Percentiles rank a stretch among this genome's conserved stretches.
Conservation (phyloP, 345 rosid genomes). For the Gynandropsis gynandra region DNA sequence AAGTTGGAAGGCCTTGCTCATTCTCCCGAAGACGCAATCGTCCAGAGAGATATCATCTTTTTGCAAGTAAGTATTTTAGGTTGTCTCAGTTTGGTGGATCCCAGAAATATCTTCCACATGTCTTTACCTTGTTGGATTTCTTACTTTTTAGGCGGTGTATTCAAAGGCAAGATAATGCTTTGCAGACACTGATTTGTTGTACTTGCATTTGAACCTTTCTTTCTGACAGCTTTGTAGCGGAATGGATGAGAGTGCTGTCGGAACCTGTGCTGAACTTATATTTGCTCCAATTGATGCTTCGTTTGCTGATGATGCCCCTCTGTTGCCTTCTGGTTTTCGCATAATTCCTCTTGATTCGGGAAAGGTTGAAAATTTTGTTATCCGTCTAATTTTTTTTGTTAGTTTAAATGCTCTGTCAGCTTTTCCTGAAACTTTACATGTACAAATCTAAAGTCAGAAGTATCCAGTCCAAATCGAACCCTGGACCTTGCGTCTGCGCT, state of each 20-base stretch:
- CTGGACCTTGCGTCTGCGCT: too few species aligned
- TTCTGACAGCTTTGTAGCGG: slow-evolving; percentile 79
- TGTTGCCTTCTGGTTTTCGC: slow-evolving; percentile 96
- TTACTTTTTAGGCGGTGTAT: too few species aligned
- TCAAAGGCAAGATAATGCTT: too few species aligned
- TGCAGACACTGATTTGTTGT: too few species aligned
- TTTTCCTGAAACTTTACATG: too few species aligned
- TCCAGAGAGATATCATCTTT: slow-evolving; percentile 87
- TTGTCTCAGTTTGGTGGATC: background rate
- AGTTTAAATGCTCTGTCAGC: too few species aligned
- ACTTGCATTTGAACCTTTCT: background rate
- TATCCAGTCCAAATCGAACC: too few species aligned
- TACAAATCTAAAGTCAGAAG: too few species aligned
- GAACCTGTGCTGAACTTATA: slow-evolving; percentile 93
- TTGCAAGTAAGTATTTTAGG: slow-evolving; percentile 57
- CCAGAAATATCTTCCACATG: too few species aligned
- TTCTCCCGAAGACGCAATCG: slow-evolving; percentile 83
- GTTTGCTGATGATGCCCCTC: slow-evolving; percentile 96
- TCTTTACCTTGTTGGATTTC: too few species aligned
- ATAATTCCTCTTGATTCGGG: slow-evolving; percentile 93
- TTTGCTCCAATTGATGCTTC: slow-evolving; percentile 98
- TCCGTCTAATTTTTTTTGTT: background rate
- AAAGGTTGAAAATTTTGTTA: slow-evolving; percentile 41
- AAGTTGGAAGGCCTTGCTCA: slow-evolving; percentile 83
- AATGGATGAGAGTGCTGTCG: slow-evolving; percentile 90